phyloP scores from a whole-genome alignment of 495 filamentous ascomycete genomes.

The Rostrohypoxylon terebratum region DNA sequence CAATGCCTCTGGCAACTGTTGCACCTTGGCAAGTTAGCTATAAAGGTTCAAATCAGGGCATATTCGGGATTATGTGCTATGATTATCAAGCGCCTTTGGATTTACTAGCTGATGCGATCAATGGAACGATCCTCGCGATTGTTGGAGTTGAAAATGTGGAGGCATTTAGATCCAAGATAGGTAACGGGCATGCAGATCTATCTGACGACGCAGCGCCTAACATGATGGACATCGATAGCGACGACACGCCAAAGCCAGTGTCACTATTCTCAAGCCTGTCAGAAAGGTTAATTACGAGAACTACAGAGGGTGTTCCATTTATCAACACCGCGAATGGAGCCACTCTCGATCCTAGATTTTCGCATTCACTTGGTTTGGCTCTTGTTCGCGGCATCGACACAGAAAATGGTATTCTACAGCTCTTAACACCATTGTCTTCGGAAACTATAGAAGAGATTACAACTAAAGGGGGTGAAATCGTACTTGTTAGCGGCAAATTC shows the following conservation, averaged over 20 bases:
- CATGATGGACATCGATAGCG: constrained; percentile 35
- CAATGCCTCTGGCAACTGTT: constrained; percentile 53
- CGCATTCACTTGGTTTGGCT: constrained; percentile 61
- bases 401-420: constrained; percentile 57
- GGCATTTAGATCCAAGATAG: constrained; percentile 51
- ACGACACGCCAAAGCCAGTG: constrained; percentile 1
- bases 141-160: constrained; percentile 52
- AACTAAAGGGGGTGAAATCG: constrained; percentile 53
- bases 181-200: background rate
- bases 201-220: constrained; percentile 16
- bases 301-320: constrained; percentile 55
- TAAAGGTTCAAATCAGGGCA: constrained; percentile 44
- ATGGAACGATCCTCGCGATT: constrained; percentile 57
- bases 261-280: constrained; percentile 19
- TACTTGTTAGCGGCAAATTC: constrained; percentile 68
- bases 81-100: constrained; percentile 57
- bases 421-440: constrained; percentile 62
- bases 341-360: constrained; percentile 60
- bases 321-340: constrained; percentile 54
- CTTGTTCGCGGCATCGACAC: constrained; percentile 68
- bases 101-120: constrained; percentile 58
- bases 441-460: constrained; percentile 47
- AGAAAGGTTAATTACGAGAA: constrained; percentile 19
- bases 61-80: constrained; percentile 60
- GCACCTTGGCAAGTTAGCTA: constrained; percentile 59